Percentiles rank a stretch among this genome's conserved stretches.
phyloP scores from a whole-genome alignment of 176 grass and related monocot species.

The Oryza meridionalis region DNA sequence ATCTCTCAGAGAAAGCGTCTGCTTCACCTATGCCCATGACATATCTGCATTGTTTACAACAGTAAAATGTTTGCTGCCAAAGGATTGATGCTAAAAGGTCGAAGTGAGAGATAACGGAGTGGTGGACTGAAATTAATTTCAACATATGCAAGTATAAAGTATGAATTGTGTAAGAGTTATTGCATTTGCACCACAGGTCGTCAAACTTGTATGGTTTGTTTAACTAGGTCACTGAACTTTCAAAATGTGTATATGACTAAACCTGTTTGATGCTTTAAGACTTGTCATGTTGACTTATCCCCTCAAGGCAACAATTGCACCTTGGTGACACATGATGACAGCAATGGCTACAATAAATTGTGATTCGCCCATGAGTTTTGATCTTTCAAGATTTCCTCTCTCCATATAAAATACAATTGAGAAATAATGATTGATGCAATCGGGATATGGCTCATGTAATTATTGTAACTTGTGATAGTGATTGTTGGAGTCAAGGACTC shows the following conservation, averaged over 20 bases:
- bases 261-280: neutral
- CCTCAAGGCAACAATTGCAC: neutral
- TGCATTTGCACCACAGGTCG: neutral
- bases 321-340: neutral
- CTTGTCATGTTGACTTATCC: neutral
- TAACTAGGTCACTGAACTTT: neutral
- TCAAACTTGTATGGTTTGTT: neutral
- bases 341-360: neutral
- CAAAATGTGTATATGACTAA: neutral
- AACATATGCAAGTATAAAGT: conserved; percentile 19
- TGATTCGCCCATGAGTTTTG: neutral
- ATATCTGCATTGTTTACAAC: conserved; percentile 68
- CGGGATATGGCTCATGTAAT: neutral
- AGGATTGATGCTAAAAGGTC: conserved; percentile 23
- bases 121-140: conserved; percentile 21
- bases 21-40: conserved; percentile 99
- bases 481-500: neutral
- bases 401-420: neutral
- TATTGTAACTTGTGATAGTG: neutral
- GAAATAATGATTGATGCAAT: too few relatives aligned
- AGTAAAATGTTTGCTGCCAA: conserved; percentile 35
- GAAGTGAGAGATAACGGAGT: conserved; percentile 15
- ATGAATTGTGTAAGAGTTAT: neutral
- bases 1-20: conserved; percentile 93
- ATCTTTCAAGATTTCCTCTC: neutral